Conservation (phyloP, 306 rosid species). For the Casuarina glauca region DNA sequence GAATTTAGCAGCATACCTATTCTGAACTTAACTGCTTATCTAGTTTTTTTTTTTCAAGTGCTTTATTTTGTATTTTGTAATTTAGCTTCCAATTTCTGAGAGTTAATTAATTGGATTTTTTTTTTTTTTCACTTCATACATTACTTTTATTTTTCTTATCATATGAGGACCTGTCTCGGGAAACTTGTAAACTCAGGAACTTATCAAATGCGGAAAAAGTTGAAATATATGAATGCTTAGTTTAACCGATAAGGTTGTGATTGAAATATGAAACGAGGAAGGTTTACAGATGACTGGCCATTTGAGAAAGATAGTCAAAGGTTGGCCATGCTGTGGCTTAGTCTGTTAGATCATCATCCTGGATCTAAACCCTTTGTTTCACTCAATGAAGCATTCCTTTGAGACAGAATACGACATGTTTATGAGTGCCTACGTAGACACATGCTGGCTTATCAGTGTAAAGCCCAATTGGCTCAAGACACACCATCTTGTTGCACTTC, state of each 20-base stretch:
- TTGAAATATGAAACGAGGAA: too few species aligned
- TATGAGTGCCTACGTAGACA: not conserved
- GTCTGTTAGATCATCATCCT: not conserved
- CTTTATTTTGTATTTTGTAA: not conserved
- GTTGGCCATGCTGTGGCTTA: not conserved
- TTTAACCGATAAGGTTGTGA: too few species aligned
- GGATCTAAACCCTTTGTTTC: not conserved
- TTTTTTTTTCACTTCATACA: not conserved
- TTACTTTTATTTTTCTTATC: not conserved
- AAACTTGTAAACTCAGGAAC: not conserved
- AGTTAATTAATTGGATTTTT: not conserved
- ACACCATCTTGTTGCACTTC: not conserved
- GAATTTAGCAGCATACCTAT: not conserved
- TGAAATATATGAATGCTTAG: not conserved
- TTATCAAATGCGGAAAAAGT: not conserved
- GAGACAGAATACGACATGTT: not conserved
- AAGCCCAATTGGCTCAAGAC: not conserved
- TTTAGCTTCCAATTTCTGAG: not conserved
- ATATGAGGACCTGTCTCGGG: not conserved
- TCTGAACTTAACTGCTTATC: not conserved
- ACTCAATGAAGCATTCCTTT: not conserved
- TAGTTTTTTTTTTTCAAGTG: not conserved
- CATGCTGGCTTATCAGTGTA: not conserved
- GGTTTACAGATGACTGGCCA: not conserved
- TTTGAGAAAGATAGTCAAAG: not conserved